These are phyloP conservation scores for Syncephalastrum racemosum DNA, from an alignment of 371 early-diverging fungal species.

Conservation along the genomic window DNA sequence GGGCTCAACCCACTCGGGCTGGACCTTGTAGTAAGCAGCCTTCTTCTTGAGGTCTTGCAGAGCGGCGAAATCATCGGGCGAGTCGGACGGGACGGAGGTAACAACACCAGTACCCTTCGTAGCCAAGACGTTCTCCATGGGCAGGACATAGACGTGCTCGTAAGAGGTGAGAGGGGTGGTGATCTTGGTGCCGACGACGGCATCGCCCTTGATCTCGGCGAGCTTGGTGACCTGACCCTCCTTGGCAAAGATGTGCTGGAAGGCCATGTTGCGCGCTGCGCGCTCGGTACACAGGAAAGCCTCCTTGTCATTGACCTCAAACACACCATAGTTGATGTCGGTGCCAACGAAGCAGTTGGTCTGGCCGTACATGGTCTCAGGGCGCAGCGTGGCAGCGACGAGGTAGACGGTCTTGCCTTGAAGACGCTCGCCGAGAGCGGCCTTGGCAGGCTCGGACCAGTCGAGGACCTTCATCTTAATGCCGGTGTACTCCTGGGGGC, in stretches of 20 bases:
- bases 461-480: slow-evolving; percentile 86
- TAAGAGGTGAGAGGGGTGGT: slow-evolving; percentile 85
- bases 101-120: slow-evolving; percentile 98
- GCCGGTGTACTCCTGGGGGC: slow-evolving; percentile 96
- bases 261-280: slow-evolving; percentile 96
- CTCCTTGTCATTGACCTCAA: slow-evolving; percentile 72
- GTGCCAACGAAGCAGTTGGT: slow-evolving; percentile 97
- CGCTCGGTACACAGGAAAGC: slow-evolving; percentile 91
- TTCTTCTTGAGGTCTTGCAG: slow-evolving; percentile 92
- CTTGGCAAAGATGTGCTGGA: slow-evolving; percentile 77
- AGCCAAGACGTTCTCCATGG: slow-evolving; percentile 94
- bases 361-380: slow-evolving; percentile 99
- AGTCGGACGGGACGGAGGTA: slow-evolving; percentile 97
- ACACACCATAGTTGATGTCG: slow-evolving; percentile 90
- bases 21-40: slow-evolving; percentile 87
- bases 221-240: slow-evolving; percentile 72
- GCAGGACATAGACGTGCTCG: slow-evolving; percentile 87
- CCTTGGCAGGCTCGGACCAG: slow-evolving; percentile 59
- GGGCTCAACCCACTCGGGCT: slow-evolving; percentile 83
- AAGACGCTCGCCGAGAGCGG: slow-evolving; percentile 57
- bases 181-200: slow-evolving; percentile 88
- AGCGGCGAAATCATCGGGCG: slow-evolving; percentile 95
- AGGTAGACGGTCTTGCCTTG: slow-evolving; percentile 79
- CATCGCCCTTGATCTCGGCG: slow-evolving; percentile 76
- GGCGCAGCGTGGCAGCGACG: slow-evolving; percentile 97